Evolutionary conservation across 1,139 yeast genomes (phyloP), one percentile per base, ranked within the genome.

Genomic region (Geotrichum phurueaensis): DNA sequence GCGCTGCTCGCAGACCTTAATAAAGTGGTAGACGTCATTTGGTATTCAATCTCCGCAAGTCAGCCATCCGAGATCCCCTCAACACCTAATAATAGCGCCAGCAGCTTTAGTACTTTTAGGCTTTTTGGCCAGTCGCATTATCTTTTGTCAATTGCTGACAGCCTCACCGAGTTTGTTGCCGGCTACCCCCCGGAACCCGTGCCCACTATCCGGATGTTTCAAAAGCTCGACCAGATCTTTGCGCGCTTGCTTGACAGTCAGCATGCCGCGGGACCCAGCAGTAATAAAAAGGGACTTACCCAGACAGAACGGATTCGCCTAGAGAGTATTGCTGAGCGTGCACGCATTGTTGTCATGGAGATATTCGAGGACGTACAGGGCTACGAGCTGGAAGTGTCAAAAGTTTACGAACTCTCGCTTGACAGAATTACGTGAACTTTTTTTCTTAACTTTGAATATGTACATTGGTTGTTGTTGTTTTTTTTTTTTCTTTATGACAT

Each of bases 81-180:
- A 4, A 48, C 53, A 20, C 23, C 51, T 13, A 43, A 33, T 10
- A 33, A 51, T 51, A 51, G 25, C 25, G 10, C 3, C 23, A 51
- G 23, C 43, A 27, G 22, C 33, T 9, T n/a, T 22, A 18, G 18
- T 20, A 31, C 20, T 12, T 27, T 54, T 31, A 48, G 23, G 15
- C 76, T 70, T 25, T 81, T 79, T 68, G 88, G 87, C 0, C 92
- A 86, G 70, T 76, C 78, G 0, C 83, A 84, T 60, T 87, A 85
- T 65, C 73, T 86, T 27, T 76, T 87, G 45, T 80, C 80, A 62
- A 78, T 87, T 3, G 77, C 87, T 62, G 89, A 87, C 53, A 92
- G 86, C 65, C 70, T 86, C 58, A 83, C 85, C 56, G 94, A 87
- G 65, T 87, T 63, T 56, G 60, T 71, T 18, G 65, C 64, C 39